Conservation (phyloP, 2,329 filamentous ascomycete genomes). For the Chalara sp. region DNA sequence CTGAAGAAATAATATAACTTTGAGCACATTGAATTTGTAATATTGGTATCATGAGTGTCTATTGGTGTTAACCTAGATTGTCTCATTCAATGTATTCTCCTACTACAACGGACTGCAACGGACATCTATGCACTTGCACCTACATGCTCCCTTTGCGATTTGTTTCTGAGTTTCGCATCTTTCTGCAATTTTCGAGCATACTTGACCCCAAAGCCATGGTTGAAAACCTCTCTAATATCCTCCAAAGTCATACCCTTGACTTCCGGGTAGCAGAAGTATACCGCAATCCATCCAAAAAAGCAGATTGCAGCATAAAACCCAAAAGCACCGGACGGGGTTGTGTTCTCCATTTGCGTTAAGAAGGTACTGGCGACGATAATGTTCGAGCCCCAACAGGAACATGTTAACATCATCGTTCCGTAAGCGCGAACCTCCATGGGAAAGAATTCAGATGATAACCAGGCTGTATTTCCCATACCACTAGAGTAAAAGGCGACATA, state of each 20-base stretch:
- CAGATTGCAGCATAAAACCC: constrained; percentile 46
- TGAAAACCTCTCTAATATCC: constrained; percentile 41
- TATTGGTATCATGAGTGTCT: no score
- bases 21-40: no score
- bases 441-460: constrained; percentile 50
- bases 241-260: constrained; percentile 47
- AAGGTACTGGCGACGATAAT: constrained; percentile 46
- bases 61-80: no score
- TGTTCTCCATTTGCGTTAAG: constrained; percentile 54
- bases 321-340: constrained; percentile 43
- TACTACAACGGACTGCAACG: no score
- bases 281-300: constrained; percentile 37
- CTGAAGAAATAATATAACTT: no score
- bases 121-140: no score
- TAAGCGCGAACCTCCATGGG: constrained; percentile 53
- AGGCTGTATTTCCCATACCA: constrained; percentile 35
- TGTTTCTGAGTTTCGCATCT: not conserved
- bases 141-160: no score
- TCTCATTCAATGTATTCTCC: no score
- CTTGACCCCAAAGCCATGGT: constrained; percentile 38
- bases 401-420: constrained; percentile 57
- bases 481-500: constrained; percentile 44
- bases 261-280: constrained; percentile 45
- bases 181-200: constrained; percentile 31
- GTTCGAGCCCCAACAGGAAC: constrained; percentile 50